Conservation (phyloP, 1,284 basidiomycete genomes). For the Ganoderma sinense region DNA sequence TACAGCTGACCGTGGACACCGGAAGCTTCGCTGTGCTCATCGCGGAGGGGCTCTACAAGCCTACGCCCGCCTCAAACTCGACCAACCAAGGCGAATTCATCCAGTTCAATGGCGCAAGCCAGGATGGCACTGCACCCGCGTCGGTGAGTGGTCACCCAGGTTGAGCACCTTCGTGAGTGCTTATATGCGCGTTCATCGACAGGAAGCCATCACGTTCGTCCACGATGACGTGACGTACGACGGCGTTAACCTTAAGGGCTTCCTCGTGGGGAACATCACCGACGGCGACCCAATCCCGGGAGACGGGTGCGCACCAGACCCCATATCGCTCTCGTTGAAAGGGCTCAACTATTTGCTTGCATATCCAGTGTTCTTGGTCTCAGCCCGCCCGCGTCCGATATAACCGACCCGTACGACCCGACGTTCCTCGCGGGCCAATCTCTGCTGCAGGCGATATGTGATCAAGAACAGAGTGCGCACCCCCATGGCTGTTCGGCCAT, state of each 20-base stretch:
- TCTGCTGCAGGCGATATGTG: slow-evolving; percentile 21
- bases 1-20: slow-evolving; percentile 2
- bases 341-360: background rate
- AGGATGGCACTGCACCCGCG: slow-evolving; percentile 10
- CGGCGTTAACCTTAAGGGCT: background rate
- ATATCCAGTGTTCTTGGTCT: slow-evolving; percentile 7
- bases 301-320: slow-evolving; percentile 1
- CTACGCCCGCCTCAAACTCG: slow-evolving; percentile 7
- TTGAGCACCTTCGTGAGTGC: background rate
- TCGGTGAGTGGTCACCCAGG: background rate
- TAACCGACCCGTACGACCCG: slow-evolving; percentile 18
- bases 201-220: slow-evolving; percentile 12
- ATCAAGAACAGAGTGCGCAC: slow-evolving; percentile 15
- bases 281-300: slow-evolving; percentile 6
- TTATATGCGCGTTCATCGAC: background rate
- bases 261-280: slow-evolving; percentile 17
- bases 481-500: background rate
- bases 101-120: slow-evolving; percentile 16
- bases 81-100: slow-evolving; percentile 18
- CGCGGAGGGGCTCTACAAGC: slow-evolving; percentile 7
- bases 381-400: slow-evolving; percentile 21
- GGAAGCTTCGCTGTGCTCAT: slow-evolving; percentile 13
- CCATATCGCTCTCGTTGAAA: background rate
- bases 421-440: slow-evolving; percentile 19
- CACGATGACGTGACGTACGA: slow-evolving; percentile 7